Conservation (phyloP, 306 rosid species). For the Quercus suber region DNA sequence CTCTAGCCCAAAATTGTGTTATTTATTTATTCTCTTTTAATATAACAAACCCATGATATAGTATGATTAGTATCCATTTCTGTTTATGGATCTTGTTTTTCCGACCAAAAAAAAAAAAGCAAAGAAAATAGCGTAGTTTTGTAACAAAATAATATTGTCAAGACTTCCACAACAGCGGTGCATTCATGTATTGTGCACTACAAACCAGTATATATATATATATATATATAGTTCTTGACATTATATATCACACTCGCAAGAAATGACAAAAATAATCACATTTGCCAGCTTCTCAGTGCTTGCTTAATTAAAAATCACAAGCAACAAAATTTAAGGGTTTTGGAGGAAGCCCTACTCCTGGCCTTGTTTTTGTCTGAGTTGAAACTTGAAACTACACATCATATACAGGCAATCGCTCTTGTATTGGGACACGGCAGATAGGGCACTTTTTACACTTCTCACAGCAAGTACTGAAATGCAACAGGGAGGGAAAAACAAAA, state of each 20-base stretch:
- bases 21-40: too few relatives aligned
- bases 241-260: conserved; percentile 1
- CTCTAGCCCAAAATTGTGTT: too few relatives aligned
- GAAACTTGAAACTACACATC: conserved; percentile 45
- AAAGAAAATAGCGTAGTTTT: too few relatives aligned
- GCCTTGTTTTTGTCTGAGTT: conserved; percentile 9
- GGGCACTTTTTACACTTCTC: conserved; percentile 83
- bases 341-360: conserved; percentile 12
- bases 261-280: conserved; percentile 13
- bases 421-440: conserved; percentile 65
- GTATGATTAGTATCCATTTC: too few relatives aligned
- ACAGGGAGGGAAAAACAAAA: background rate
- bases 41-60: too few relatives aligned
- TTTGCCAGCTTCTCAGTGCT: conserved; percentile 28
- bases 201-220: too few relatives aligned
- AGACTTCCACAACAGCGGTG: too few relatives aligned
- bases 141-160: too few relatives aligned
- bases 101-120: too few relatives aligned
- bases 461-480: conserved; percentile 67
- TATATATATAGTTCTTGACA: conserved; percentile 33
- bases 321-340: conserved; percentile 25
- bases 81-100: too few relatives aligned
- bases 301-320: conserved; percentile 52
- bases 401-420: conserved; percentile 59
- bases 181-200: too few relatives aligned